Conservation (phyloP, 306 rosid genomes). For the Astragalus membranaceus region DNA sequence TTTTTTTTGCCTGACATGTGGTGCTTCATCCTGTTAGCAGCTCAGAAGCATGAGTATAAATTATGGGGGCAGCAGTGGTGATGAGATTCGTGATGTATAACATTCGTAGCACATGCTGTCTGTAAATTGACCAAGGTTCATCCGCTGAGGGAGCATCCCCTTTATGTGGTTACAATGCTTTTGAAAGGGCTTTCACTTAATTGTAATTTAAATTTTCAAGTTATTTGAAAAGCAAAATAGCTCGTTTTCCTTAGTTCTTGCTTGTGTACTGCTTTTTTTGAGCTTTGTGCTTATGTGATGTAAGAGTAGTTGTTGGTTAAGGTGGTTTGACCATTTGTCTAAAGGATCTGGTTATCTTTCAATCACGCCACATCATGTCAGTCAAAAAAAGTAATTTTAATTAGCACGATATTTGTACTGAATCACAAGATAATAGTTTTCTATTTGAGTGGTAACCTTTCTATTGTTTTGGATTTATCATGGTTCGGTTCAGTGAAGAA, state of each 20-base stretch:
- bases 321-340: too few relatives aligned
- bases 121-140: constrained; percentile 12
- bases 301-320: too few relatives aligned
- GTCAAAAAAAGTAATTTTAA: too few relatives aligned
- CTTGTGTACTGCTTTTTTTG: neutral
- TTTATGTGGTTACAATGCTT: constrained; percentile 13
- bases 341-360: too few relatives aligned
- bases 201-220: neutral
- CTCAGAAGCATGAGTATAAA: constrained; percentile 39
- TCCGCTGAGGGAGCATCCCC: constrained; percentile 2
- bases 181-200: neutral
- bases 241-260: neutral
- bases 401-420: too few relatives aligned
- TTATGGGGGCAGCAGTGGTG: constrained; percentile 22
- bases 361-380: too few relatives aligned
- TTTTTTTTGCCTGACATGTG: neutral
- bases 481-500: too few relatives aligned
- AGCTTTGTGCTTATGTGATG: neutral
- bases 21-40: constrained; percentile 23
- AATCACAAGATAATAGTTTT: too few relatives aligned
- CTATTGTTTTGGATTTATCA: too few relatives aligned
- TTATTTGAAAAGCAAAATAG: neutral
- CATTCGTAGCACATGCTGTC: neutral
- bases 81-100: constrained; percentile 13
- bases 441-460: too few relatives aligned